Evolutionary conservation across 2,329 filamentous ascomycete species (phyloP), one percentile per base, ranked within the genome.

Genomic region (Xylaria sp.): DNA sequence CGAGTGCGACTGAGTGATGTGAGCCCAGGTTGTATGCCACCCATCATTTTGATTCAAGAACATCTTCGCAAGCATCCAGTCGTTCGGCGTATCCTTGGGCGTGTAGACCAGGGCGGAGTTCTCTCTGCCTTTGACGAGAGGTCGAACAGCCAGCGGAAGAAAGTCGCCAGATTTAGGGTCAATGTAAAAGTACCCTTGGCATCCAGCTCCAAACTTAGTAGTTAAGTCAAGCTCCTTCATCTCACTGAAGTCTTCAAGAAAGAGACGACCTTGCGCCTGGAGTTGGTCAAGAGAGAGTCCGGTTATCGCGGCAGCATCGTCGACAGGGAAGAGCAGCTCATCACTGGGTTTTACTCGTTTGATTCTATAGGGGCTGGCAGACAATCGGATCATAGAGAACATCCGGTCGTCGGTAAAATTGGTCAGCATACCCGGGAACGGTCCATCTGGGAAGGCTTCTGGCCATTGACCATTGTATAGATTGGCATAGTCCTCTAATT

Each of bases 51-150:
- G 73, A 56, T 84, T 84, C 71, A 83, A 83, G 70, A 83, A 77
- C 49, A 84, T 81, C 75, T 86, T 85, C 5, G 83, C 84, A 4
- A 86, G 72, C 5, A 84, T 72, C 84, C 83, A 86, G 72, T 86
- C 83, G n/a, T 79, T 77, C 3, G 72, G 27, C 0, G 68, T 58
- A 64, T 86, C 83, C 0, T 77, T 70, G 2, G 83, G 83, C 2
- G 83, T 85, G 72, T 86, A 86, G 5, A 80, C 76, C 39, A 84
- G 71, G 65, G 80, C 76, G 1, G 71, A 73, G 17, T 79, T 79
- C 15, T 76, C 75, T 11, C 59, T 25, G 20, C 65, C 65, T 15
- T 67, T 63, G 63, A 84, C 83, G n/a, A 82, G 81, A 31, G 64
- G 63, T 66, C 80, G 79, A 68, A 85, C 83, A 2, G 82, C 83